Base-by-base conservation (phyloP, 768 basidiomycete species). In the Termitomyces bulborhizus region DNA sequence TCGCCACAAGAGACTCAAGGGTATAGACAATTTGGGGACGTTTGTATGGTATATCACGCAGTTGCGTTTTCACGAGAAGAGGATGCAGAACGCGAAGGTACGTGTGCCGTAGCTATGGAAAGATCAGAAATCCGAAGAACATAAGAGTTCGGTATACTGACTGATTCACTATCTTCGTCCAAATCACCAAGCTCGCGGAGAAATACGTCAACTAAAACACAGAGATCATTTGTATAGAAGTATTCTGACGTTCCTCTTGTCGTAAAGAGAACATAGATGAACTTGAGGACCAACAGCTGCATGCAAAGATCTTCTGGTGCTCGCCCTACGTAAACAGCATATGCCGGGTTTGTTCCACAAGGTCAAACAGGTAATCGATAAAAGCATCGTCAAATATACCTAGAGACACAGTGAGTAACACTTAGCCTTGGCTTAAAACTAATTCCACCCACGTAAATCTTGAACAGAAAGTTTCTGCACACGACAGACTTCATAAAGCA, bases 221-320 rank as follows among this genome's bases (percentile, higher is more conserved):
- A 83, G 32, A 99, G 76, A 63, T 99, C 97, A 65, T 99, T 99
- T 15, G 94, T 98, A 71, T 97, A 99, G 65, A 99, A 98, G 68
- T 93, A 98, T 68, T 98, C 94, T 5, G 88, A 86, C 11, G 93
- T 94, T 32, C 87, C 92, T 58, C 86, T 85, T 2, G 92, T 97
- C 15, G 93, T 96, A 68, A 98, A 98, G 9, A 99, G 79, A 6
- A 98, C 81, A 67, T 96, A 99, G 2, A 99, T 79, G 40, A 98
- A 80, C 70, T 99, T 99, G 63, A 99, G 77, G 48, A 98, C 88
- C 52, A 98, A 78, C 16, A 98, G 74, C 61, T 97, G 93, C 85
- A 96, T 92, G 72, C 93, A 97, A 16, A 93, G 74, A 65, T 93
- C 96, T 64, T 99, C 97, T 6, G 90, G 76, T 0, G 89, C 89